Evolutionary conservation across 2,329 filamentous ascomycete species (phyloP).

Genomic region (Malbranchea cinnamomea): DNA sequence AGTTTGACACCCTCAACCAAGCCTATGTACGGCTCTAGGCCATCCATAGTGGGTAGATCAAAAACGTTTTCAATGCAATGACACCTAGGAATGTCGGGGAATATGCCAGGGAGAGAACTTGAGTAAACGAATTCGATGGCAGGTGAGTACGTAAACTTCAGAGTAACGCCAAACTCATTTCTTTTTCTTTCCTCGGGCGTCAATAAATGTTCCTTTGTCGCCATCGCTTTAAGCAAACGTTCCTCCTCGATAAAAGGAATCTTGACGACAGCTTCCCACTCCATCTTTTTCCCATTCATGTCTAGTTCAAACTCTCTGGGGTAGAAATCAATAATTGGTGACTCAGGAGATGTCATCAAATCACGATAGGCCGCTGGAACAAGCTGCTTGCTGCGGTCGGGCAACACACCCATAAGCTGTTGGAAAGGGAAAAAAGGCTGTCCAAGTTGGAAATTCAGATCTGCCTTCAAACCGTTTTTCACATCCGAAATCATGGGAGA

Average conservation of each 20-base stretch:
- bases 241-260: conserved; percentile 97
- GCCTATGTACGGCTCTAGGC: conserved; percentile 69
- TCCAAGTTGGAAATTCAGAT: conserved; percentile 84
- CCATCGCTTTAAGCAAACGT: conserved; percentile 72
- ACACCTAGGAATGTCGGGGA: conserved; percentile 75
- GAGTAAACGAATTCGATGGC: conserved; percentile 70
- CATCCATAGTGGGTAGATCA: conserved; percentile 83
- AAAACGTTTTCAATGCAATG: conserved; percentile 93
- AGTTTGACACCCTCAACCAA: conserved; percentile 73
- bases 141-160: conserved; percentile 81
- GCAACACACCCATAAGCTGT: conserved; percentile 94
- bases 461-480: conserved; percentile 67
- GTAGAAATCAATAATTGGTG: conserved; percentile 95
- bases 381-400: conserved; percentile 93
- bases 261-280: conserved; percentile 98
- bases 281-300: conserved; percentile 99
- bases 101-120: conserved; percentile 75
- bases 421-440: conserved; percentile 92
- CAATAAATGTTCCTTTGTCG: conserved; percentile 64
- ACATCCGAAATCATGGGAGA: conserved; percentile 96
- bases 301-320: conserved; percentile 92
- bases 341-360: conserved; percentile 79
- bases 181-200: conserved; percentile 62
- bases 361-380: conserved; percentile 77
- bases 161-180: conserved; percentile 79